phyloP scores from a whole-genome alignment of 1,284 basidiomycete genomes.

The Malassezia arunalokei region DNA sequence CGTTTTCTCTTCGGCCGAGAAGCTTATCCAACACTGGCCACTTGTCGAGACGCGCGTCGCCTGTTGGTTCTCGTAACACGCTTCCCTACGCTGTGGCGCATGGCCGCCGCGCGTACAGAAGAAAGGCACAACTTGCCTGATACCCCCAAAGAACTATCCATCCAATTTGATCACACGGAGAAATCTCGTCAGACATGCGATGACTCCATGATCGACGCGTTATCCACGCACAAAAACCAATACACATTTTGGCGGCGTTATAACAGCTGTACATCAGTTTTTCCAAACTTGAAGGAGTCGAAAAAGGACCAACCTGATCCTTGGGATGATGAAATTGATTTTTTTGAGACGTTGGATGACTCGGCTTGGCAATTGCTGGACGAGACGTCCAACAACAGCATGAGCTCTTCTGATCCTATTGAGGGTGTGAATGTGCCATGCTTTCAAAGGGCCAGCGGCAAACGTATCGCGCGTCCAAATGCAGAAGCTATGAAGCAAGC shows the following conservation, averaged over 20 bases:
- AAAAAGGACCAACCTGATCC: not conserved
- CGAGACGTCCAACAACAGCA: not conserved
- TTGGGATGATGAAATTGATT: conserved; percentile 8
- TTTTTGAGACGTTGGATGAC: conserved; percentile 15
- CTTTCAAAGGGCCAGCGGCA: conserved; percentile 13
- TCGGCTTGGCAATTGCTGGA: conserved; percentile 11
- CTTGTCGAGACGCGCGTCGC: too few relatives aligned
- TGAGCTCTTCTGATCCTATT: not conserved
- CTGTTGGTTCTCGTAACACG: too few relatives aligned
- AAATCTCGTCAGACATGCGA: too few relatives aligned
- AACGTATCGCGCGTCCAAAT: conserved; percentile 11
- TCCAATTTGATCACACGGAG: too few relatives aligned
- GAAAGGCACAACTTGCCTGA: too few relatives aligned
- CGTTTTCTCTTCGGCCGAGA: too few relatives aligned
- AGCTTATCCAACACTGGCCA: too few relatives aligned
- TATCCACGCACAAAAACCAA: not conserved
- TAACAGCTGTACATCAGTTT: not conserved
- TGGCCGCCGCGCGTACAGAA: too few relatives aligned
- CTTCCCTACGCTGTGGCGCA: too few relatives aligned
- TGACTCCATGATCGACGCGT: not conserved
- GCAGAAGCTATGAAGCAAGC: conserved; percentile 9
- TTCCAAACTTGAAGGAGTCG: not conserved
- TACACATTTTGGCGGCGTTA: not conserved
- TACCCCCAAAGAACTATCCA: too few relatives aligned
- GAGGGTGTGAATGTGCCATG: not conserved